These are phyloP conservation scores for Globisporangium abappressorium DNA, from an alignment of 352 stramenopile species.

Conservation along the genomic window DNA sequence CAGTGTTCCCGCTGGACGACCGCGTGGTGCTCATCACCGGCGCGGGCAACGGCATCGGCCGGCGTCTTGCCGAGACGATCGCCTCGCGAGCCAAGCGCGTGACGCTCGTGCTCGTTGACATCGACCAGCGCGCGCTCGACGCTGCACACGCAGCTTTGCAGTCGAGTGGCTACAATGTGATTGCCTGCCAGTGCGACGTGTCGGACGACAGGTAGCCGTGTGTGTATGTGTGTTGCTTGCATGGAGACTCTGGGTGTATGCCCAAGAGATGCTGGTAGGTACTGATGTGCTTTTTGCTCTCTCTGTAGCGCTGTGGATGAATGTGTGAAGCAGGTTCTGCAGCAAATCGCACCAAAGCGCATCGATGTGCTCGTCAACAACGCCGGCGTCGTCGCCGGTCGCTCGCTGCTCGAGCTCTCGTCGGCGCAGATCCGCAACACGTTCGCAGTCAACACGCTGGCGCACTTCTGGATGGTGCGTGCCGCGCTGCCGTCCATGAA, in stretches of 20 bases:
- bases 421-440: slow-evolving; percentile 44
- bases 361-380: slow-evolving; percentile 65
- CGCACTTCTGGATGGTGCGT: slow-evolving; percentile 75
- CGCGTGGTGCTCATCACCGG: slow-evolving; percentile 70
- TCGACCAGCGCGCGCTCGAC: slow-evolving; percentile 42
- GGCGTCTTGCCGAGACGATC: slow-evolving; percentile 36
- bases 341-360: slow-evolving; percentile 33
- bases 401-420: slow-evolving; percentile 36
- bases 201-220: slow-evolving; percentile 42
- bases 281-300: background rate
- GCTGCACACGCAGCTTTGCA: slow-evolving; percentile 25
- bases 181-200: slow-evolving; percentile 59
- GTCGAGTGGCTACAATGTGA: slow-evolving; percentile 17
- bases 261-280: background rate
- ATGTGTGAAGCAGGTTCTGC: slow-evolving; percentile 28
- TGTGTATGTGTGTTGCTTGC: background rate
- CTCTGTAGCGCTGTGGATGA: slow-evolving; percentile 28
- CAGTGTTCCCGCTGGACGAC: slow-evolving; percentile 35
- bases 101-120: slow-evolving; percentile 63
- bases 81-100: slow-evolving; percentile 20
- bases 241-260: background rate
- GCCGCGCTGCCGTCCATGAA: slow-evolving; percentile 65
- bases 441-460: slow-evolving; percentile 60
- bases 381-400: slow-evolving; percentile 49
- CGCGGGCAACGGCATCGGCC: slow-evolving; percentile 54